Evolutionary conservation across 345 rosid species (phyloP), one percentile per base, ranked within the genome.

Genomic region (Citrus hindsii): DNA sequence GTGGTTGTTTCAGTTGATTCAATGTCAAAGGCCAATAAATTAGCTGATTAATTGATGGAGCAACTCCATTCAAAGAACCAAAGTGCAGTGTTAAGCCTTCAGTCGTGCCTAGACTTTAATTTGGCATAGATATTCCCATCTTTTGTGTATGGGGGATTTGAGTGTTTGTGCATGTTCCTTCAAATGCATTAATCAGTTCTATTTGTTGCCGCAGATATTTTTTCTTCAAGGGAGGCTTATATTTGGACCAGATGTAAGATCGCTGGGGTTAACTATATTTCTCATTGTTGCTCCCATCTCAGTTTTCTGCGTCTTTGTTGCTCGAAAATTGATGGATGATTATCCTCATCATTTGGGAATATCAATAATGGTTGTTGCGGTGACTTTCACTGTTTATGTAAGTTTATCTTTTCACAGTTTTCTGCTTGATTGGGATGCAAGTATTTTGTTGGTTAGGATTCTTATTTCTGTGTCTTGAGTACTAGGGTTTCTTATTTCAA

Each of bases 231-330:
- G 99, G 75, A 91, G 99, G 79, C 91, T 94, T 88, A 87, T 96
- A 82, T 96, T 92, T 87, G 99, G 99, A 79, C 99, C 99, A 27
- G 99, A 96, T 85, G 98, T 94, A 69, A 89, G 98, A 88, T 96
- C 99, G 12, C 74, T 96, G 74, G 88, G 90, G 73, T 83, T 94
- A 62, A 96, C 98, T 58, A 80, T 96, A 77, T 87, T 90, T 73
- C 97, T 96, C 73, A 91, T 96, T 69, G 97, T 92, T 69, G 91
- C 87, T 76, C 99, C 99, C 28, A 86, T 89, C 19, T 79, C 88
- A 8, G 80, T 96, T 69, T 96, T 96, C 91, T 94, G 98, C 73
- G 81, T 85, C 76, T 96, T 92, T 85, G 97, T 96, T 66, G 98
- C 97, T 42, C 83, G 90, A 83, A 96, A 96, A 79, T 83, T 96